Percentiles rank a stretch among this genome's conserved stretches.
These are phyloP conservation scores for Alectoria sarmentosa DNA, from an alignment of 495 filamentous ascomycete species.

Conservation along the genomic window DNA sequence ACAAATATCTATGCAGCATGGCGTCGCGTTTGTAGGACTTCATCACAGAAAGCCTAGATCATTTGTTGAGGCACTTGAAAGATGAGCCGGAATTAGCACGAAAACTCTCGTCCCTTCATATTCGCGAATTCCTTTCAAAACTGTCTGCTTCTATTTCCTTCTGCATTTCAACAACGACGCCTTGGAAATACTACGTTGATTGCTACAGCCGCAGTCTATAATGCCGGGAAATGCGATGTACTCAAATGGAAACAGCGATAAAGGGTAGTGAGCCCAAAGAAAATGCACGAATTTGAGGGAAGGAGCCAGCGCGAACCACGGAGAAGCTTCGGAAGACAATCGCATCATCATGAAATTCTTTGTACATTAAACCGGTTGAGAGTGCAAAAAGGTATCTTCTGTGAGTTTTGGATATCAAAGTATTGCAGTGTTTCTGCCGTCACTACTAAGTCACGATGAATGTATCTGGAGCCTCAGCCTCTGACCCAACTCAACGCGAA, in stretches of 20 bases:
- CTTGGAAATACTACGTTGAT: background rate
- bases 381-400: background rate
- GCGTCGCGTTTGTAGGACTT: constrained; percentile 1
- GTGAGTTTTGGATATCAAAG: background rate
- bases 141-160: background rate
- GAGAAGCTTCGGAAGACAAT: background rate
- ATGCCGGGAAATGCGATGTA: background rate
- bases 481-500: background rate
- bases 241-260: background rate
- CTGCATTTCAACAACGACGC: background rate
- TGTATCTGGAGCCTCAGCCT: background rate
- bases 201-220: background rate
- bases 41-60: background rate
- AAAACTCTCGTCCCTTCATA: background rate
- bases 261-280: background rate
- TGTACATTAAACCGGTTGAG: background rate
- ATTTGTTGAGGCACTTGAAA: background rate
- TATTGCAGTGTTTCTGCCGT: background rate
- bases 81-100: background rate
- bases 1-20: constrained; percentile 8
- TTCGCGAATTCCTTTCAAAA: background rate
- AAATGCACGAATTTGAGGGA: background rate
- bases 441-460: background rate
- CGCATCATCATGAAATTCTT: too few relatives aligned
- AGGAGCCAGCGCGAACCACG: background rate